These are phyloP conservation scores for Rhynchosporium graminicola DNA, from an alignment of 2,329 filamentous ascomycete genomes.

Conservation along the genomic window DNA sequence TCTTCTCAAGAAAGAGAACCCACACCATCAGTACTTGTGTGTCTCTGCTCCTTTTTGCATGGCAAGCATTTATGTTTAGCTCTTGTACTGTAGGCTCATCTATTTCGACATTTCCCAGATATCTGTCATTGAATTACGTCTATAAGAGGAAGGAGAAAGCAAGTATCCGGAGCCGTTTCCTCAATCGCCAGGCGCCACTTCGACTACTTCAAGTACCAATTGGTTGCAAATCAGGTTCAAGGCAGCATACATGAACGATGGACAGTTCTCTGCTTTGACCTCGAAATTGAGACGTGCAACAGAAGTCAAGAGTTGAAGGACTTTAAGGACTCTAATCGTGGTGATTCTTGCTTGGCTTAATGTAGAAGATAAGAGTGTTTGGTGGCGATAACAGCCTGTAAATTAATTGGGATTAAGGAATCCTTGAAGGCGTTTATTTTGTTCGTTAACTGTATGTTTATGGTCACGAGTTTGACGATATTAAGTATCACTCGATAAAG, in stretches of 20 bases:
- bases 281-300: conserved; percentile 13
- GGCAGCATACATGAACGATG: not conserved
- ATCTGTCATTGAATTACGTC: conserved; percentile 51
- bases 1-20: too few species aligned
- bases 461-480: too few species aligned
- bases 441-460: too few species aligned
- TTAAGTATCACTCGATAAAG: too few species aligned
- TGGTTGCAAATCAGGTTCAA: not conserved
- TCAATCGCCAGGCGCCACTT: conserved; percentile 48
- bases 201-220: conserved; percentile 55
- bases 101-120: conserved; percentile 36
- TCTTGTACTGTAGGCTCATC: not conserved
- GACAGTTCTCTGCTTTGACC: conserved; percentile 9
- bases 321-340: not conserved
- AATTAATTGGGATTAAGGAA: not conserved
- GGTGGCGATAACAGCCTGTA: not conserved
- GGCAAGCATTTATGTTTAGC: too few species aligned
- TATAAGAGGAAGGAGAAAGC: conserved; percentile 48
- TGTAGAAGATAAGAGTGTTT: not conserved
- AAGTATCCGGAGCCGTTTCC: conserved; percentile 42
- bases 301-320: not conserved
- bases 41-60: too few species aligned
- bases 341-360: conserved; percentile 8
- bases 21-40: too few species aligned
- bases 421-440: too few species aligned